These are phyloP conservation scores for Sphaceloma murrayae DNA, from an alignment of 2,329 filamentous ascomycete genomes.

Conservation along the genomic window DNA sequence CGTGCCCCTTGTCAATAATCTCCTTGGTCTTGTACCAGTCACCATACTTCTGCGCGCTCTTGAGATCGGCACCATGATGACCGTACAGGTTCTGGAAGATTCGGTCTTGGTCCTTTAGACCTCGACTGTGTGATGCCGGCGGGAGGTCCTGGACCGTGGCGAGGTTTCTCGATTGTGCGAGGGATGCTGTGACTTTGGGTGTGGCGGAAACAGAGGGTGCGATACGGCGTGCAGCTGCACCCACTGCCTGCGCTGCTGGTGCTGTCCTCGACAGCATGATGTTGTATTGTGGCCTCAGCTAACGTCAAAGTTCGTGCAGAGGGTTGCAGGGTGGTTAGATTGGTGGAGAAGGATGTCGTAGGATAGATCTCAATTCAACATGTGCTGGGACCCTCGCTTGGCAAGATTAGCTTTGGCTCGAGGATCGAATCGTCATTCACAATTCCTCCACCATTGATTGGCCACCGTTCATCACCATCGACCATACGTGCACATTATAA, in stretches of 20 bases:
- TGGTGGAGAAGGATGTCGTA: not conserved
- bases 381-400: no score
- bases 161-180: constrained; percentile 56
- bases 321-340: constrained; percentile 1
- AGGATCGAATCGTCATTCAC: no score
- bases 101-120: constrained; percentile 88
- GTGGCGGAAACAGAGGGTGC: constrained; percentile 35
- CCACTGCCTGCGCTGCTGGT: constrained; percentile 32
- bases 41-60: constrained; percentile 93
- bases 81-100: constrained; percentile 99
- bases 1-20: constrained; percentile 90
- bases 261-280: constrained; percentile 35
- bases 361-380: no score
- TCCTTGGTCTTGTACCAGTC: constrained; percentile 99
- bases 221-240: constrained; percentile 33
- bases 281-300: no score
- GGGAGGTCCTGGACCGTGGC: constrained; percentile 44
- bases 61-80: constrained; percentile 81
- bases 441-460: no score
- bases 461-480: no score
- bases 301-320: no score
- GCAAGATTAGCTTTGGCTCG: no score
- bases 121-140: constrained; percentile 63
- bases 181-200: constrained; percentile 31
- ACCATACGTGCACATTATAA: no score